These are phyloP conservation scores for Apiotrichum veenhuisii DNA, from an alignment of 1,284 basidiomycete species.

Conservation along the genomic window DNA sequence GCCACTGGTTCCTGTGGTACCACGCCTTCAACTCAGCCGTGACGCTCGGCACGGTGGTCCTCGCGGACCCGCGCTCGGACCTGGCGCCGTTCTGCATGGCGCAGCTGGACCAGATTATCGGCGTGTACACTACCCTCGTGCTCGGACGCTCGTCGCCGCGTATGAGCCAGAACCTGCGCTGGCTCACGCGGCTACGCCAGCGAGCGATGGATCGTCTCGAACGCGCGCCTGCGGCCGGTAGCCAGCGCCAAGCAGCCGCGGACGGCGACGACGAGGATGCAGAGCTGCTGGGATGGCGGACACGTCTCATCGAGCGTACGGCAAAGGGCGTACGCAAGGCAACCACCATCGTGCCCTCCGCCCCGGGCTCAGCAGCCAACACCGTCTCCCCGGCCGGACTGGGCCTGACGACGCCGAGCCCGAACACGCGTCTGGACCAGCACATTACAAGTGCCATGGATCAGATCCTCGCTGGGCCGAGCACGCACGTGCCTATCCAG, in stretches of 20 bases:
- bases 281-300: conserved; percentile 31
- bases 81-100: conserved; percentile 25
- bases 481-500: not conserved
- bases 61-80: conserved; percentile 26
- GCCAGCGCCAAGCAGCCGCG: not conserved
- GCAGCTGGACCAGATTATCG: conserved; percentile 27
- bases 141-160: conserved; percentile 15
- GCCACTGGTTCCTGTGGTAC: conserved; percentile 28
- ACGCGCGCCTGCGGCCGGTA: conserved; percentile 1
- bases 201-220: conserved; percentile 11
- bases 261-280: conserved; percentile 16
- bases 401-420: conserved; percentile 2
- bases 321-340: conserved; percentile 5
- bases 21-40: conserved; percentile 36
- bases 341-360: conserved; percentile 3
- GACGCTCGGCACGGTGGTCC: conserved; percentile 30
- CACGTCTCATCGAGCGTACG: conserved; percentile 28
- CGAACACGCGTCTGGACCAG: conserved; percentile 8
- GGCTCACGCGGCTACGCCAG: conserved; percentile 25
- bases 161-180: conserved; percentile 28
- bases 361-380: not conserved
- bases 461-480: not conserved
- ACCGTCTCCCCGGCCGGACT: not conserved
- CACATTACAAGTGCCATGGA: conserved; percentile 1
- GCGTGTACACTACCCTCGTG: conserved; percentile 23